Conservation (phyloP, 2,329 filamentous ascomycete species). For the Uncinocarpus reesii region DNA sequence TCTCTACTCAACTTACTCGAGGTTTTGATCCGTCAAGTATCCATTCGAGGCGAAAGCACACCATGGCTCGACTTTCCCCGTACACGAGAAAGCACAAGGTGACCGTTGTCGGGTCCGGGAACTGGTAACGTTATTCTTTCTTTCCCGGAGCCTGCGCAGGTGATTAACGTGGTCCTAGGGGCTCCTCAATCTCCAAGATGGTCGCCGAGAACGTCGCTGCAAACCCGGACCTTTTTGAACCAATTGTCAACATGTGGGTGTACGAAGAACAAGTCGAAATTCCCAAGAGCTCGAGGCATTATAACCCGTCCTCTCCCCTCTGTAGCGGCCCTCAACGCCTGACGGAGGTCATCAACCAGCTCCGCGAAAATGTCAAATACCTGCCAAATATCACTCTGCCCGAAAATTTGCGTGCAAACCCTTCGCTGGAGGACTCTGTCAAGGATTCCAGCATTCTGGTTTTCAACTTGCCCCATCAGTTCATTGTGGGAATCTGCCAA, state of each 20-base stretch:
- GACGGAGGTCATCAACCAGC: slow-evolving; percentile 76
- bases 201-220: slow-evolving; percentile 80
- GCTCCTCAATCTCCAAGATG: slow-evolving; percentile 94
- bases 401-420: slow-evolving; percentile 48
- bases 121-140: slow-evolving; percentile 57
- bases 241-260: slow-evolving; percentile 96
- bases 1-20: not conserved
- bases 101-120: slow-evolving; percentile 87
- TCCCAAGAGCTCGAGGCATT: slow-evolving; percentile 60
- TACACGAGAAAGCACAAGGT: slow-evolving; percentile 75
- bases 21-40: not conserved
- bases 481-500: slow-evolving; percentile 77
- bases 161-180: slow-evolving; percentile 46
- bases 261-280: slow-evolving; percentile 83
- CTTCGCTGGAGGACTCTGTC: slow-evolving; percentile 55
- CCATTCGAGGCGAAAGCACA: slow-evolving; percentile 14
- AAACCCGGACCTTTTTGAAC: slow-evolving; percentile 71
- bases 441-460: slow-evolving; percentile 77
- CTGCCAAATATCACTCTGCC: slow-evolving; percentile 80
- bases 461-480: slow-evolving; percentile 88
- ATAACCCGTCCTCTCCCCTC: slow-evolving; percentile 49
- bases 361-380: slow-evolving; percentile 97
- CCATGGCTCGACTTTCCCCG: slow-evolving; percentile 42
- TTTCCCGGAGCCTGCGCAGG: not conserved
- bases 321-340: slow-evolving; percentile 69